Conservation (phyloP, 2,329 filamentous ascomycete genomes). For the Cladophialophora bantiana region DNA sequence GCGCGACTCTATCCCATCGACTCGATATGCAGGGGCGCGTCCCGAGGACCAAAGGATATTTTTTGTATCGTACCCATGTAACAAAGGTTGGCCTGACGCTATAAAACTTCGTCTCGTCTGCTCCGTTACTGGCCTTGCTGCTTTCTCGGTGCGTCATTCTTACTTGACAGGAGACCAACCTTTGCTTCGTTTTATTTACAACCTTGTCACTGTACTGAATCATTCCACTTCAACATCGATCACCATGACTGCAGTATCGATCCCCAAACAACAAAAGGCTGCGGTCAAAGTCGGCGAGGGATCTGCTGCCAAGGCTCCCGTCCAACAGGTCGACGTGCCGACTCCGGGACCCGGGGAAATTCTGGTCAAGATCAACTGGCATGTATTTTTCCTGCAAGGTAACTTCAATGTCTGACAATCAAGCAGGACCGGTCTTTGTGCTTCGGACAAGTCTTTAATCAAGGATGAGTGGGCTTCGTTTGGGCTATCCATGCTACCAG, state of each 20-base stretch:
- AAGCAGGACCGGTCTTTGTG: slow-evolving; percentile 73
- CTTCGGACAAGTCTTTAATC: slow-evolving; percentile 67
- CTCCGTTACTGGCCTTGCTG: background rate
- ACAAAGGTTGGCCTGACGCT: background rate
- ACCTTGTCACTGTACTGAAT: background rate
- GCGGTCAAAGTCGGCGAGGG: slow-evolving; percentile 38
- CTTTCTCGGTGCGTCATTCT: background rate
- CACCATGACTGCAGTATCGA: slow-evolving; percentile 36
- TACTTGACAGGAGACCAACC: background rate
- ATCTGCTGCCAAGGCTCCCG: slow-evolving; percentile 35
- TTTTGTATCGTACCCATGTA: background rate
- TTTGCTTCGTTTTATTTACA: background rate
- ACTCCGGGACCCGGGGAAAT: slow-evolving; percentile 87
- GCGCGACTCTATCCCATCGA: slow-evolving; percentile 11
- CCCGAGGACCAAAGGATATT: slow-evolving; percentile 2
- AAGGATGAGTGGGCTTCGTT: slow-evolving; percentile 39
- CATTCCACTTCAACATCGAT: background rate
- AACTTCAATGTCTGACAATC: slow-evolving; percentile 20
- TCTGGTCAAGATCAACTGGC: slow-evolving; percentile 85
- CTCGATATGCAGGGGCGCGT: background rate
- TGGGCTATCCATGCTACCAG: slow-evolving; percentile 36
- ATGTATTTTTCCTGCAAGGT: slow-evolving; percentile 42
- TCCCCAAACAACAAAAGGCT: slow-evolving; percentile 39
- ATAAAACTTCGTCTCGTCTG: background rate
- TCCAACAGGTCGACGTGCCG: slow-evolving; percentile 72